phyloP scores from a whole-genome alignment of 129 eudicot genomes.

The Escallonia rubra region DNA sequence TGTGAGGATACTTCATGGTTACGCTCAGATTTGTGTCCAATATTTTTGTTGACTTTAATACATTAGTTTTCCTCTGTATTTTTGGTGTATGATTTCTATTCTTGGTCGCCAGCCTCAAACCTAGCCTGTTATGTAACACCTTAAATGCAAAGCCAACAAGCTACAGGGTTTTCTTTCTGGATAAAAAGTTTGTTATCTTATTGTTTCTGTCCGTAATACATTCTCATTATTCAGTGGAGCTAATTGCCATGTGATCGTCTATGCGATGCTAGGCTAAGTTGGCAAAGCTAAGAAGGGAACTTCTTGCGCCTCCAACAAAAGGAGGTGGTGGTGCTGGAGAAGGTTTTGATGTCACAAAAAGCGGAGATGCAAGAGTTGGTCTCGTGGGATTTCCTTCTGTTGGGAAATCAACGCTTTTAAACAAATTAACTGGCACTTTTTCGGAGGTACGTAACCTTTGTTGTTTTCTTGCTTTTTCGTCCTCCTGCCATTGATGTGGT shows the following conservation, averaged over 20 bases:
- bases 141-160: too few relatives aligned
- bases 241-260: slow-evolving; percentile 9
- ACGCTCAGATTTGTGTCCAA: too few relatives aligned
- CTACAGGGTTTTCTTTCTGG: too few relatives aligned
- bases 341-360: slow-evolving; percentile 99
- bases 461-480: background rate
- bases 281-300: slow-evolving; percentile 92
- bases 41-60: too few relatives aligned
- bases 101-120: too few relatives aligned
- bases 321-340: slow-evolving; percentile 99
- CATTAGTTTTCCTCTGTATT: too few relatives aligned
- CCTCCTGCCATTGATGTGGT: background rate
- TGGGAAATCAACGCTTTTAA: slow-evolving; percentile 92
- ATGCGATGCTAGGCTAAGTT: slow-evolving; percentile 70
- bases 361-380: slow-evolving; percentile 98
- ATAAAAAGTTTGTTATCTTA: too few relatives aligned
- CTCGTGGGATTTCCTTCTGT: slow-evolving; percentile 98
- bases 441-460: slow-evolving; percentile 68
- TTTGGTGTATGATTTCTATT: too few relatives aligned
- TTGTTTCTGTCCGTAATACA: too few relatives aligned
- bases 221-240: slow-evolving; percentile 1
- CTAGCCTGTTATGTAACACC: too few relatives aligned
- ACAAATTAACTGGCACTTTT: slow-evolving; percentile 91
- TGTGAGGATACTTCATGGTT: too few relatives aligned
- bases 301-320: slow-evolving; percentile 78